Conservation (phyloP, 2,329 filamentous ascomycete genomes). For the Hypoxylon sp. region DNA sequence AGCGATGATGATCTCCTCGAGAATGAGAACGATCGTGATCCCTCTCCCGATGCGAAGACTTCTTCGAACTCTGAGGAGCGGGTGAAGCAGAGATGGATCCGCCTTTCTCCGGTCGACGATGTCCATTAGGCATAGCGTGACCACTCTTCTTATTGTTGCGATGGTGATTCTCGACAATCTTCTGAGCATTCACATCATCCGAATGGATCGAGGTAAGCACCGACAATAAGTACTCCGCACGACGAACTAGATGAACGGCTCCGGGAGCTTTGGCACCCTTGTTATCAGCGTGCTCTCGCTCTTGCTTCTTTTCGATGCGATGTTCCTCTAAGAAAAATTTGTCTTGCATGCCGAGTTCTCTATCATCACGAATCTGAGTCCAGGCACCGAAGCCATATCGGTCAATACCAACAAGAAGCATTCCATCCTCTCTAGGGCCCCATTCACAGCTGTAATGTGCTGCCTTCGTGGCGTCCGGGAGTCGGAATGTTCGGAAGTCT, state of each 20-base stretch:
- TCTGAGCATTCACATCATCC: constrained; percentile 81
- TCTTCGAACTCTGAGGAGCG: constrained; percentile 69
- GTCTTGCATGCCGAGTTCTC: constrained; percentile 85
- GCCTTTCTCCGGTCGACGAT: constrained; percentile 71
- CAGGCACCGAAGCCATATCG: constrained; percentile 96
- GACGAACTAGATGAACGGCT: constrained; percentile 95
- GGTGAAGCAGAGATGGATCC: constrained; percentile 80
- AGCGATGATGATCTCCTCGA: constrained; percentile 65
- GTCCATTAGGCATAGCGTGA: constrained; percentile 68
- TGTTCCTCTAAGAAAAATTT: constrained; percentile 98
- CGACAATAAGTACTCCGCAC: constrained; percentile 95
- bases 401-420: constrained; percentile 95
- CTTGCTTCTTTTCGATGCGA: constrained; percentile 97
- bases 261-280: constrained; percentile 92
- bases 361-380: constrained; percentile 93
- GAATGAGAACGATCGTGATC: constrained; percentile 61
- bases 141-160: constrained; percentile 88
- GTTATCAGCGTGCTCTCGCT: constrained; percentile 83
- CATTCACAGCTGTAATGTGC: constrained; percentile 93
- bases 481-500: constrained; percentile 85
- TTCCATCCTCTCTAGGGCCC: constrained; percentile 94
- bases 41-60: constrained; percentile 64
- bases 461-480: constrained; percentile 91
- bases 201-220: constrained; percentile 90
- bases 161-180: constrained; percentile 91